phyloP scores from a whole-genome alignment of 139 green algal species.

The Eudorina sp. region DNA sequence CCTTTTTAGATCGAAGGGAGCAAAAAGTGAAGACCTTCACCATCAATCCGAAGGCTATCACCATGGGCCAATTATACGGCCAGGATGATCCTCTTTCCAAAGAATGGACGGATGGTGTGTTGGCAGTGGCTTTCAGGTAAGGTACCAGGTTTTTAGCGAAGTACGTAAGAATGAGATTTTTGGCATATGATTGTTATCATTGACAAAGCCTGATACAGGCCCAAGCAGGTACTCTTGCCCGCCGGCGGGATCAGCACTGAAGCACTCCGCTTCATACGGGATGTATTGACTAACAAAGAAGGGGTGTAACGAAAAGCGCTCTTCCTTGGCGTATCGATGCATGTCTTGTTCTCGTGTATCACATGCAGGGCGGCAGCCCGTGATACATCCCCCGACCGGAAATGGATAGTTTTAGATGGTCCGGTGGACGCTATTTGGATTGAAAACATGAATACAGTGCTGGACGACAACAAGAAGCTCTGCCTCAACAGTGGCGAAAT shows the following conservation, averaged over 20 bases:
- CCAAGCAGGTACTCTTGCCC: too few species aligned
- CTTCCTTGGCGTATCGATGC: too few species aligned
- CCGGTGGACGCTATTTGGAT: slow-evolving; percentile 90
- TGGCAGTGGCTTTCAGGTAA: slow-evolving; percentile 76
- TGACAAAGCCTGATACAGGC: too few species aligned
- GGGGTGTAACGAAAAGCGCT: too few species aligned
- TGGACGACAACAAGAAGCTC: slow-evolving; percentile 92
- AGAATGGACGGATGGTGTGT: slow-evolving; percentile 87
- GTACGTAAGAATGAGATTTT: too few species aligned
- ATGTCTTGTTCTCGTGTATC: neutral
- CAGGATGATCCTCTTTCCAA: slow-evolving; percentile 58
- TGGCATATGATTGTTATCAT: too few species aligned
- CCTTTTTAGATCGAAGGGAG: too few species aligned
- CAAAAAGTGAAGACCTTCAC: slow-evolving; percentile 67
- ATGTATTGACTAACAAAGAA: too few species aligned
- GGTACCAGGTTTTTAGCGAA: too few species aligned
- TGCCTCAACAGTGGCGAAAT: slow-evolving; percentile 86
- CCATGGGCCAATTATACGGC: slow-evolving; percentile 85
- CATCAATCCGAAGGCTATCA: slow-evolving; percentile 86
- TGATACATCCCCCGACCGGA: slow-evolving; percentile 68
- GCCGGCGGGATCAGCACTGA: too few species aligned
- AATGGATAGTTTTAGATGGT: slow-evolving; percentile 82
- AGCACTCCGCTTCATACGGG: too few species aligned
- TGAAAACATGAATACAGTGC: slow-evolving; percentile 90
- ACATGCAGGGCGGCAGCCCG: slow-evolving; percentile 42